Evolutionary conservation across 2,329 filamentous ascomycete genomes (phyloP).

Genomic region (Cordyceps cateniannulata): DNA sequence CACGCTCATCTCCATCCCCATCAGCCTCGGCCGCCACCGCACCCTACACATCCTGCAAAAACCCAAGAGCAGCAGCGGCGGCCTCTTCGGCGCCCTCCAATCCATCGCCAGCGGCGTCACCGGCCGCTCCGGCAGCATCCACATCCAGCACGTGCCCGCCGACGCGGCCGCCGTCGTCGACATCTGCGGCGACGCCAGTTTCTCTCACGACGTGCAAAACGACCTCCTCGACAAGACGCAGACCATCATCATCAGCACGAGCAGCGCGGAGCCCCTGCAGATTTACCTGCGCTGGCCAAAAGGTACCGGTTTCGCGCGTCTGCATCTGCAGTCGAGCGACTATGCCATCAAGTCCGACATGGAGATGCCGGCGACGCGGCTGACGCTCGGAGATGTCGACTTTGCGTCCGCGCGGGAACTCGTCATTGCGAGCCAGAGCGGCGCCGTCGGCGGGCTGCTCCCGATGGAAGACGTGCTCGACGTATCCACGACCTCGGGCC

Average conservation of each 20-base stretch:
- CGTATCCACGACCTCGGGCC: not conserved
- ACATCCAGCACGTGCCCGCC: not conserved
- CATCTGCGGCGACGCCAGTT: not conserved
- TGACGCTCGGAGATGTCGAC: not conserved
- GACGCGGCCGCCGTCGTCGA: not conserved
- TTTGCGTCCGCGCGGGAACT: not conserved
- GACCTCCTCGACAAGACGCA: not conserved
- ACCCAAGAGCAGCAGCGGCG: not conserved
- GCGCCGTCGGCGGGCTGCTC: not conserved
- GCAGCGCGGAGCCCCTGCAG: not conserved
- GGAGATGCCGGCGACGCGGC: not conserved
- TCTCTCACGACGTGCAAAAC: not conserved
- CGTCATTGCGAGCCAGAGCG: not conserved
- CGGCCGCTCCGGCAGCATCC: not conserved
- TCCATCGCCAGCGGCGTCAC: not conserved
- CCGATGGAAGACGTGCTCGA: not conserved
- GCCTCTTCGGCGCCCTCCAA: not conserved
- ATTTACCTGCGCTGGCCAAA: not conserved
- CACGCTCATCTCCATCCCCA: not conserved
- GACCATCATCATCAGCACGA: not conserved
- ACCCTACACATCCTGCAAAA: not conserved
- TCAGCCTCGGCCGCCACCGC: not conserved
- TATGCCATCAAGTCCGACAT: not conserved
- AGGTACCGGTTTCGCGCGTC: not conserved
- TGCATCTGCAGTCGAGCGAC: not conserved